Base-by-base conservation (phyloP, 116 monocot species). In the Papilionanthe hybrid region DNA sequence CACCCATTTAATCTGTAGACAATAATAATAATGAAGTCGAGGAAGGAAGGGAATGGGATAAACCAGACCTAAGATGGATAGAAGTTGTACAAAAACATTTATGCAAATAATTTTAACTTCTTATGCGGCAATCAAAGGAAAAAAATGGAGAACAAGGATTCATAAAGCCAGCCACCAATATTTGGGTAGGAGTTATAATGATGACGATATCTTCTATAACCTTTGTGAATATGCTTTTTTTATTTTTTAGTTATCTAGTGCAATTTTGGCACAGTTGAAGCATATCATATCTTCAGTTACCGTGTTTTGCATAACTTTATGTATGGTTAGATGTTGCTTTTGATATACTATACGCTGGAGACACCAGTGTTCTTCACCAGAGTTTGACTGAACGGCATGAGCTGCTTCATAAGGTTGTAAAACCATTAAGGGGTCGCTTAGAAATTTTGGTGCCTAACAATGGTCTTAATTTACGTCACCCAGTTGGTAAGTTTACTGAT, bases 361-460 rank as follows among this genome's bases (percentile, higher is more conserved):
- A 99, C 75, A 93, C 93, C 58, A 99, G 99, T 88, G 93, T 99
- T 80, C 93, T 99, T 77, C 99, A 99, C 83, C 95, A 95, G 75
- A 99, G 88, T 53, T 90, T 99, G 86, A 81, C 67, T 71, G 99
- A 99, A 81, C 90, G 99, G 12, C 99, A 92, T 79, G 89, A 82
- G 15, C 91, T 99, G 65, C 79, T 99, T 73, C 88, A 45, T 20
- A 92, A 90, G 85, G 84, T 93, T 84, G 89, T 99, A 53, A 91
- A 84, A 73, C 90, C 93, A 79, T 72, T 89, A 45, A 93, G 90
- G 83, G 92, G 99, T 47, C 93, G 85, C 43, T 86, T 99, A 50
- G 99, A 99, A 77, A 87, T 95, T 84, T 84, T 99, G 85, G 77
- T 90, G 58, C 90, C 99, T 72, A 68, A 86, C 84, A 90, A 86